Conservation (phyloP, 768 basidiomycete species). For the Boletus tomentosulus region DNA sequence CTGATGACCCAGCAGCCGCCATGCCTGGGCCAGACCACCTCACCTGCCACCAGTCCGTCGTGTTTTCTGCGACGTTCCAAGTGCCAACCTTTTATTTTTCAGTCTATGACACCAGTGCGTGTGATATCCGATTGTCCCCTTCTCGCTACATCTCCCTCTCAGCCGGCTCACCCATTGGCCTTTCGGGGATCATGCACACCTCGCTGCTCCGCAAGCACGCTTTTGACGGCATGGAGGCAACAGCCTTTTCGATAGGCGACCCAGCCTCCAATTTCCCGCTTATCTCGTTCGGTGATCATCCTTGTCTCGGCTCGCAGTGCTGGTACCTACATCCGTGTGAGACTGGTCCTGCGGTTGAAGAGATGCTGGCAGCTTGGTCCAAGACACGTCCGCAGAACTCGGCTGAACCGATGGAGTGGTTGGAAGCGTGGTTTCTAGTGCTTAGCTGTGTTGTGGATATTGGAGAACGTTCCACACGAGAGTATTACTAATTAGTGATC, state of each 20-base stretch:
- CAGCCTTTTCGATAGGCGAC: slow-evolving; percentile 52
- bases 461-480: slow-evolving; percentile 14
- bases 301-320: slow-evolving; percentile 62
- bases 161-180: slow-evolving; percentile 64
- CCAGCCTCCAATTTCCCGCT: slow-evolving; percentile 62
- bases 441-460: slow-evolving; percentile 62
- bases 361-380: slow-evolving; percentile 53
- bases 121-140: slow-evolving; percentile 8
- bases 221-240: slow-evolving; percentile 41
- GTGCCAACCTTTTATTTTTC: slow-evolving; percentile 86
- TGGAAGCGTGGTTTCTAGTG: slow-evolving; percentile 78
- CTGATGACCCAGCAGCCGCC: slow-evolving; percentile 40
- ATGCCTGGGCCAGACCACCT: slow-evolving; percentile 31
- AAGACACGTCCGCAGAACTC: slow-evolving; percentile 9
- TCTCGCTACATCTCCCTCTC: slow-evolving; percentile 13
- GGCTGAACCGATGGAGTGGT: slow-evolving; percentile 35
- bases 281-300: slow-evolving; percentile 86
- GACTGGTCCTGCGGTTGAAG: slow-evolving; percentile 58
- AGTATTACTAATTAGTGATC: too few species aligned
- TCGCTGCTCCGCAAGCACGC: slow-evolving; percentile 54
- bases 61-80: slow-evolving; percentile 73
- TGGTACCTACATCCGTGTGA: slow-evolving; percentile 93
- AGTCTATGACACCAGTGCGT: slow-evolving; percentile 65
- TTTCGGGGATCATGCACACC: slow-evolving; percentile 53
- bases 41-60: slow-evolving; percentile 60